Evolutionary conservation across 2,329 filamentous ascomycete genomes (phyloP).

Genomic region (Dactylellina leptospora): DNA sequence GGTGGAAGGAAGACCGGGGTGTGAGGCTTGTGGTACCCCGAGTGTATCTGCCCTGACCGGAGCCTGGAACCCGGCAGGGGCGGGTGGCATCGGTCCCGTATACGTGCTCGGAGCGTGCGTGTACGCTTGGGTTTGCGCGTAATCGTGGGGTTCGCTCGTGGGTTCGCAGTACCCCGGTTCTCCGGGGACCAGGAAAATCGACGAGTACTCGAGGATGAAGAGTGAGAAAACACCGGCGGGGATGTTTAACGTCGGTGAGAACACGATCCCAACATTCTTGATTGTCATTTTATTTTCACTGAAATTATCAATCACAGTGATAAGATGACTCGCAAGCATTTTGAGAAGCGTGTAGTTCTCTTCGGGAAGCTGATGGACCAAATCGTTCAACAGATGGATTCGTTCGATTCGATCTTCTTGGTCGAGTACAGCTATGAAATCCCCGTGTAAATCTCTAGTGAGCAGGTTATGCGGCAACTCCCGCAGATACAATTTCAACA

Average conservation of each 20-base stretch:
- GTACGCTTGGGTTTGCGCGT: neutral
- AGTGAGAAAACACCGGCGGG: constrained; percentile 92
- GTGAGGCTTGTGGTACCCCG: constrained; percentile 16
- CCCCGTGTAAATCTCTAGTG: constrained; percentile 86
- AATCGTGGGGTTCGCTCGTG: constrained; percentile 46
- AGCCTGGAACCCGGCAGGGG: constrained; percentile 20
- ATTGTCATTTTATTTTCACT: constrained; percentile 98
- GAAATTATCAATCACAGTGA: constrained; percentile 89
- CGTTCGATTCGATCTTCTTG: constrained; percentile 78
- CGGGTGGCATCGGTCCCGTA: constrained; percentile 10
- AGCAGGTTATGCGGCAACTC: constrained; percentile 91
- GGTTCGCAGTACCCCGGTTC: constrained; percentile 67
- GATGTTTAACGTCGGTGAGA: constrained; percentile 95
- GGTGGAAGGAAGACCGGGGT: constrained; percentile 42
- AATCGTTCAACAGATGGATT: constrained; percentile 75
- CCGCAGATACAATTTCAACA: constrained; percentile 91
- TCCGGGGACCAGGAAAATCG: constrained; percentile 79
- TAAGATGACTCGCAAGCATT: constrained; percentile 85
- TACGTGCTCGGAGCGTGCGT: constrained; percentile 3
- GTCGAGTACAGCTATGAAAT: constrained; percentile 87
- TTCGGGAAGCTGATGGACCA: constrained; percentile 81
- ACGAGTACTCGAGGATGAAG: constrained; percentile 88
- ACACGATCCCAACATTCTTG: constrained; percentile 94
- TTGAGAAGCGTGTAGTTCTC: constrained; percentile 83
- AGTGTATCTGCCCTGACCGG: constrained; percentile 1